These are phyloP conservation scores for Xylaria multiplex DNA, from an alignment of 2,329 filamentous ascomycete species.

Conservation along the genomic window DNA sequence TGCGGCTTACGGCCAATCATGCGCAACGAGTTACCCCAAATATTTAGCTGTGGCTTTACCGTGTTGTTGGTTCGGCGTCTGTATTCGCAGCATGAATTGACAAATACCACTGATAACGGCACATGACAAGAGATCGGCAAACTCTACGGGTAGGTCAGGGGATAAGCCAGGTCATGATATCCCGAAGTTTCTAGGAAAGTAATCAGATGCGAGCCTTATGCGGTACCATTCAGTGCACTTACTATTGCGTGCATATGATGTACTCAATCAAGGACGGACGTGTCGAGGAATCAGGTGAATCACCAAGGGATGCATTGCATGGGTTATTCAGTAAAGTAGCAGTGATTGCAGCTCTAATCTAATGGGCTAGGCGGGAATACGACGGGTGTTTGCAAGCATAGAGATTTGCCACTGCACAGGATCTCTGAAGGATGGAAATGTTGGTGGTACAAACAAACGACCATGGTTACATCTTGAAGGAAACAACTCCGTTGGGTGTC, in stretches of 20 bases:
- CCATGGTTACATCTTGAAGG: background rate
- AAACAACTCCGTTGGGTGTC: constrained; percentile 7
- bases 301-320: background rate
- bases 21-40: background rate
- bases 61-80: constrained; percentile 2
- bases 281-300: background rate
- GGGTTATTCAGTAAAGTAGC: constrained; percentile 6
- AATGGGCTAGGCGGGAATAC: constrained; percentile 1
- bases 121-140: background rate
- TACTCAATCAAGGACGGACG: background rate
- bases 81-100: background rate
- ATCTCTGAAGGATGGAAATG: constrained; percentile 8
- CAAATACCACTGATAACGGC: constrained; percentile 10
- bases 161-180: background rate
- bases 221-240: background rate
- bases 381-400: constrained; percentile 5
- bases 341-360: constrained; percentile 1
- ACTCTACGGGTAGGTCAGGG: too few relatives aligned
- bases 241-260: background rate
- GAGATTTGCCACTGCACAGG: background rate
- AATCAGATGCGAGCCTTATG: constrained; percentile 12
- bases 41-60: background rate
- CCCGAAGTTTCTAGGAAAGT: background rate
- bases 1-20: constrained; percentile 7
- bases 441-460: constrained; percentile 19